A percentile compares a stretch with the other conserved stretches of the same genome.
These are phyloP conservation scores for Ceratobasidium sp. DNA, from an alignment of 1,284 basidiomycete genomes.

Conservation along the genomic window DNA sequence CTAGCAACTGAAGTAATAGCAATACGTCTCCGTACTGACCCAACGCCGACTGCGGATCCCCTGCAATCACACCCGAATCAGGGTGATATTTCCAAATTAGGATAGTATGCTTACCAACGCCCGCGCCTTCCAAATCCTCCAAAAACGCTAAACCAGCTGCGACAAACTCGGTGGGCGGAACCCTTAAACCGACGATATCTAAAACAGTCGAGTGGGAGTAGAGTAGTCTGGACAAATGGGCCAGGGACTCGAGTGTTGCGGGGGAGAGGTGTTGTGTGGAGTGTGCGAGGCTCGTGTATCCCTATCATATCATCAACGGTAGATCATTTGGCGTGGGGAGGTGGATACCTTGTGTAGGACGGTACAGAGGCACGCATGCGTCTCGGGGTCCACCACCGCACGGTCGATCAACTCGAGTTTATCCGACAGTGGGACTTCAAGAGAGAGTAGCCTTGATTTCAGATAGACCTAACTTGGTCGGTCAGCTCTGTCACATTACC, in stretches of 20 bases:
- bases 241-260: constrained; percentile 61
- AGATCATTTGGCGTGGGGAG: too few relatives aligned
- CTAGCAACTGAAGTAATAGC: constrained; percentile 67
- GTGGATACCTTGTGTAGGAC: constrained; percentile 61
- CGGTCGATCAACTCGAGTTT: constrained; percentile 58
- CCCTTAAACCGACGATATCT: constrained; percentile 73
- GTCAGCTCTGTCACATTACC: too few relatives aligned
- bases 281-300: constrained; percentile 13
- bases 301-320: neutral
- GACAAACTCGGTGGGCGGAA: constrained; percentile 65
- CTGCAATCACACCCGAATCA: constrained; percentile 51
- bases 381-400: constrained; percentile 64
- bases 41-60: constrained; percentile 79
- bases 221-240: constrained; percentile 67
- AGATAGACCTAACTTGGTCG: constrained; percentile 59
- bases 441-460: constrained; percentile 60
- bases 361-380: constrained; percentile 64
- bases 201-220: constrained; percentile 62
- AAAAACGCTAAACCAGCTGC: constrained; percentile 66
- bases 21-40: constrained; percentile 75
- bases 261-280: constrained; percentile 50
- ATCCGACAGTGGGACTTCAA: constrained; percentile 62
- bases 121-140: constrained; percentile 75
- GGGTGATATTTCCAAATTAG: neutral
- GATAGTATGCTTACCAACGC: constrained; percentile 62